Evolutionary conservation across 164 flowering plant genomes (phyloP), one percentile per base, ranked within the genome.

Genomic region (Pachysandra terminalis): DNA sequence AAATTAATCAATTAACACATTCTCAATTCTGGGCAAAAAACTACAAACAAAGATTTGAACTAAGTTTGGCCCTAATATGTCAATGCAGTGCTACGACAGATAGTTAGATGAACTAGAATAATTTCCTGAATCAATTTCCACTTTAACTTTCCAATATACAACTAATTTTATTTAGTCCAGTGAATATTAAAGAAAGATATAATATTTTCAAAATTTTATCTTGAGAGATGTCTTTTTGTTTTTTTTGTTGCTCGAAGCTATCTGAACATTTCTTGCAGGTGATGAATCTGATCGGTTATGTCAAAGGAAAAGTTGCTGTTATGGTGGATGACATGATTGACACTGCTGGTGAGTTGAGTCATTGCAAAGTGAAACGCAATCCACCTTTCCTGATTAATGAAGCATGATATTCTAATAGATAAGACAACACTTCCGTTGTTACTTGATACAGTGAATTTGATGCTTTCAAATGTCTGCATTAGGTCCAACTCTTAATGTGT

Each of bases 241-340:
- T 3, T 35, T 3, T 24, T 5, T 27, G 49, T 5, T 48, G 12
- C 40, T 65, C 19, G 65, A 53, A 19, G 56, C 17, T 71, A 15
- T 69, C 67, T 56, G 23, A 59, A 59, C 65, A 41, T 71, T 59
- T 73, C 13, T 53, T 76, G 66, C 80, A 96, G 99, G 98, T 96
- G 61, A 96, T 96, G 98, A 96, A 96, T 83, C 83, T 96, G 75
- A 96, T 93, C 68, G 99, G 99, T 63, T 97, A 96, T 83, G 98
- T 96, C 0, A 84, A 80, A 66, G 99, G 97, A 40, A 96, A 96
- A 81, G 98, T 93, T 27, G 99, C 99, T 56, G 95, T 96, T 45
- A 90, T 96, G 98, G 96, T 96, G 77, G 99, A 96, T 90, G 99
- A 96, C 79, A 96, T 96, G 98, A 96, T 96, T 71, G 99, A 96